Evolutionary conservation across 2,329 filamentous ascomycete species (phyloP).

Genomic region (Colletotrichum sp.): DNA sequence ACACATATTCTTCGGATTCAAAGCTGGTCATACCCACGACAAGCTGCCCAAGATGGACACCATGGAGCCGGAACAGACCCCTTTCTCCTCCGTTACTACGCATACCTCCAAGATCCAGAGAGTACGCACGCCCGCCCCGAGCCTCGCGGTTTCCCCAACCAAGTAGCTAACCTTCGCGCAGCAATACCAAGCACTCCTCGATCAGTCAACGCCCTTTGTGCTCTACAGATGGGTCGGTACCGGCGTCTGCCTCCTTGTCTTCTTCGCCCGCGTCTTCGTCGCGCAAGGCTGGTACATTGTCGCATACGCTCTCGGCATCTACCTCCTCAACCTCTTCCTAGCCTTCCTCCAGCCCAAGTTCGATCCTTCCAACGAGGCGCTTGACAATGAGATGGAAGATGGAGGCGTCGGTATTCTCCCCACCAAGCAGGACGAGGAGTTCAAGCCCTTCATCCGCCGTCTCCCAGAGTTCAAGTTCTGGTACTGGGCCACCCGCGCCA

Average conservation of each 20-base stretch:
- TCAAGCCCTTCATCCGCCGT: constrained; percentile 93
- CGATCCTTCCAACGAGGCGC: constrained; percentile 88
- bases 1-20: background rate
- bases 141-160: background rate
- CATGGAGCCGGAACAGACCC: constrained; percentile 85
- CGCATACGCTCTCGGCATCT: constrained; percentile 96
- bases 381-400: constrained; percentile 96
- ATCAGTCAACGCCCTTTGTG: constrained; percentile 89
- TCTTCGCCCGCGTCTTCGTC: constrained; percentile 87
- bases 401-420: constrained; percentile 82
- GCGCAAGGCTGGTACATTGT: constrained; percentile 99
- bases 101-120: constrained; percentile 79
- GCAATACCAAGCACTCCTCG: constrained; percentile 94
- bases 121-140: constrained; percentile 54
- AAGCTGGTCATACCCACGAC: background rate
- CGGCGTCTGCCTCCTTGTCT: constrained; percentile 74
- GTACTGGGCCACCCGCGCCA: constrained; percentile 91
- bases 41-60: constrained; percentile 72
- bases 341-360: constrained; percentile 99
- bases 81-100: constrained; percentile 87
- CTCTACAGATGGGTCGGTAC: constrained; percentile 91
- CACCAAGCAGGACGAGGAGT: constrained; percentile 96
- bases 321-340: constrained; percentile 98
- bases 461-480: constrained; percentile 99
- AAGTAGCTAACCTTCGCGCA: constrained; percentile 42